Evolutionary conservation across 2,329 filamentous ascomycete species (phyloP).

Genomic region (Dactylellina haptotyla): DNA sequence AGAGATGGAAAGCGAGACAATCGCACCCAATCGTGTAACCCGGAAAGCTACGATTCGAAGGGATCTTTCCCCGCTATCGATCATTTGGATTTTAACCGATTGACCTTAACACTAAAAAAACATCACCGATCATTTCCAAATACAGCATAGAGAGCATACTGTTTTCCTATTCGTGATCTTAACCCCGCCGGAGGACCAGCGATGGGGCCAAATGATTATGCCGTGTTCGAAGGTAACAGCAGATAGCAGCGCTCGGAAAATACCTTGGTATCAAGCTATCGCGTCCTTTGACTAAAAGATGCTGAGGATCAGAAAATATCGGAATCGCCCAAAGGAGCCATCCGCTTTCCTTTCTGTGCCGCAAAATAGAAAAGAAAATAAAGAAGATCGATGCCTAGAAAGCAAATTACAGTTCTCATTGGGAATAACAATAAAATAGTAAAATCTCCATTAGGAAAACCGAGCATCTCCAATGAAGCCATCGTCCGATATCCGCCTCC

Average conservation of each 20-base stretch:
- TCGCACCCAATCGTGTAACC: slow-evolving; percentile 8
- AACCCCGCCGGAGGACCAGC: background rate
- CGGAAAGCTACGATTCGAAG: background rate
- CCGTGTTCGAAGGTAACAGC: background rate
- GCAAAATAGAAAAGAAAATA: background rate
- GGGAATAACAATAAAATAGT: no score
- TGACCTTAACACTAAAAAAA: background rate
- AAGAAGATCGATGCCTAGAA: background rate
- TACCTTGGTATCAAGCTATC: background rate
- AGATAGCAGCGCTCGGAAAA: background rate
- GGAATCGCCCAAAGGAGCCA: no score
- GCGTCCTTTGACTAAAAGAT: no score
- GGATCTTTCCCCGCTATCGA: slow-evolving; percentile 3
- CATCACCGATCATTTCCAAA: slow-evolving; percentile 5
- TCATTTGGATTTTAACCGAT: background rate
- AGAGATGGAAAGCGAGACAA: background rate
- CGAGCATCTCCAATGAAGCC: background rate
- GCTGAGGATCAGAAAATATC: no score
- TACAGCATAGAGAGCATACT: background rate
- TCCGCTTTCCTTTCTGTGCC: no score
- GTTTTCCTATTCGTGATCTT: background rate
- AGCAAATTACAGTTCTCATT: no score
- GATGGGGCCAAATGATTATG: background rate
- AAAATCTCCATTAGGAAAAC: background rate
- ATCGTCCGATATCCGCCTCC: slow-evolving; percentile 20